These are phyloP conservation scores for Whalleya microplaca DNA, from an alignment of 2,329 filamentous ascomycete species.

Conservation along the genomic window DNA sequence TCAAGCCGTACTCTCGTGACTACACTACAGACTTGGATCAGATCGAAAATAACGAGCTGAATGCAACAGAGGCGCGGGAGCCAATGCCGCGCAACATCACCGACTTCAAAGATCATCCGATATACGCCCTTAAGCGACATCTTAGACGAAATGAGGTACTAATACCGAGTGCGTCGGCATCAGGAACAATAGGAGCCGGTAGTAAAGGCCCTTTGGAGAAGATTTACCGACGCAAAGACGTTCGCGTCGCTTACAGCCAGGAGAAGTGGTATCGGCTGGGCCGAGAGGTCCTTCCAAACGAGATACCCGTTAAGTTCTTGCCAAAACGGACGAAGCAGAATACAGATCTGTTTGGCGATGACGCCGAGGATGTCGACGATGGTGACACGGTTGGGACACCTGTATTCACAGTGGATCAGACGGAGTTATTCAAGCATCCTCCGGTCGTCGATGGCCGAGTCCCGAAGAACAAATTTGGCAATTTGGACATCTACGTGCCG, in stretches of 20 bases:
- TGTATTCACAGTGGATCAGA: conserved; percentile 66
- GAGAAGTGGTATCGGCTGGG: conserved; percentile 93
- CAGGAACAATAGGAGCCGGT: conserved; percentile 78
- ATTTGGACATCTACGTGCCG: conserved; percentile 90
- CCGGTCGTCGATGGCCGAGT: conserved; percentile 75
- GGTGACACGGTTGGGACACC: conserved; percentile 56
- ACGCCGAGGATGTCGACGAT: conserved; percentile 40
- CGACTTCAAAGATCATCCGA: conserved; percentile 85
- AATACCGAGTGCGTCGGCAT: conserved; percentile 66
- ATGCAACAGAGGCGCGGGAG: conserved; percentile 72
- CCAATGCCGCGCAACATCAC: conserved; percentile 83
- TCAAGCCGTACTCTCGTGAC: conserved; percentile 51
- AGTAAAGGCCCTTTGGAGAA: conserved; percentile 67
- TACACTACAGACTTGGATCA: conserved; percentile 70
- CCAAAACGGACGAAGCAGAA: conserved; percentile 48
- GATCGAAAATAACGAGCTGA: conserved; percentile 79
- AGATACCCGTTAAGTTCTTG: conserved; percentile 81
- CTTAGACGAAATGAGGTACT: conserved; percentile 83
- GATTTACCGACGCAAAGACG: conserved; percentile 81
- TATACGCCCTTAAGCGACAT: conserved; percentile 85
- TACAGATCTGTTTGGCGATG: conserved; percentile 43
- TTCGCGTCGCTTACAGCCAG: conserved; percentile 74
- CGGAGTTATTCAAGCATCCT: conserved; percentile 74
- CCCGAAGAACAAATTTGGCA: conserved; percentile 91
- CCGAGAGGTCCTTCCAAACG: conserved; percentile 74